Base-by-base conservation (phyloP, 1,284 basidiomycete species). In the Psilocybe mexicana region DNA sequence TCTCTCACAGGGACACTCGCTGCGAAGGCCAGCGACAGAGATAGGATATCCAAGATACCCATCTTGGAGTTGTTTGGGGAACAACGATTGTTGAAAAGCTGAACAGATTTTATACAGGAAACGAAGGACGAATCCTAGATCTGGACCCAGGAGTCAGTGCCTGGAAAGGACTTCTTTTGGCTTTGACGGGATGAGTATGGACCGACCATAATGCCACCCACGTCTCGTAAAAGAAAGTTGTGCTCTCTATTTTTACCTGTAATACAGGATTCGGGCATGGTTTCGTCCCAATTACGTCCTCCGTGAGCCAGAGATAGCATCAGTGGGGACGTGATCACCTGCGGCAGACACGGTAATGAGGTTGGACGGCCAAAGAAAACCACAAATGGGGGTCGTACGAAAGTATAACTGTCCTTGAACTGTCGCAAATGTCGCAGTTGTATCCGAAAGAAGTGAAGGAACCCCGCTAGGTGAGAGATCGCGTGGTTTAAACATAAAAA, bases 1-100 rank as follows among this genome's bases (percentile, higher is more conserved):
- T 33, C 30, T 63, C 75, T 57, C 64, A 78, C 77, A 70, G 71
- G 69, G 70, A 71, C 59, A 66, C 38, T 40, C 12, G 72, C 60
- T 58, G 71, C 62, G 42, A 73, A 57, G 61, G 69, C 71, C 59
- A 75, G 59, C 52, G 71, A 70, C 65, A 73, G 52, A 52, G 65
- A 67, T 52, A 74, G 64, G 54, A 66, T 65, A 43, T 58, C 43
- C 53, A 54, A 44, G 55, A 60, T 43, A 55, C 63, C 59, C 63
- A 64, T 65, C 57, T 63, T 69, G 28, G 69, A 61, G 61, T 73
- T 74, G 45, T 40, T 47, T 43, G 58, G 56, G 53, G 45, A 45
- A 47, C 18, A 52, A 44, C 25, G 53, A 36, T 43, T 47, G 36
- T 52, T 24, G 23, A 46, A 51, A 43, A 33, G 30, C 48, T 43